Percentiles rank a stretch among this genome's conserved stretches.
phyloP scores from a whole-genome alignment of 495 filamentous ascomycete species.

The Hypoxylon lenormandii region DNA sequence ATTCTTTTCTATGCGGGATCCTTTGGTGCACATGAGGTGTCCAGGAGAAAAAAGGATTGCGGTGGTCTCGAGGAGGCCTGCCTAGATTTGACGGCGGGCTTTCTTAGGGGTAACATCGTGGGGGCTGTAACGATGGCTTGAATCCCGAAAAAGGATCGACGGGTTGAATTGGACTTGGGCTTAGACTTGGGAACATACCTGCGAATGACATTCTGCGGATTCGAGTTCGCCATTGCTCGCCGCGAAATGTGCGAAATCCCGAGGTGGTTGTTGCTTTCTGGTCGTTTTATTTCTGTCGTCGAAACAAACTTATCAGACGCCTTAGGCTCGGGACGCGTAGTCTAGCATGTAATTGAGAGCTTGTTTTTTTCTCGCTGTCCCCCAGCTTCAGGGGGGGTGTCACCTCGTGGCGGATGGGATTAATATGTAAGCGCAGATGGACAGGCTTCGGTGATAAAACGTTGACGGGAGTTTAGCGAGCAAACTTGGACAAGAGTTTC shows the following conservation, averaged over 20 bases:
- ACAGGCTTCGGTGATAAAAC: slow-evolving; percentile 31
- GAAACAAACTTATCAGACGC: slow-evolving; percentile 24
- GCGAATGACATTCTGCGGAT: slow-evolving; percentile 55
- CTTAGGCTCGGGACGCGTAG: slow-evolving; percentile 29
- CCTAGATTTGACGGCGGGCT: slow-evolving; percentile 22
- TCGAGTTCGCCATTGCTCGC: slow-evolving; percentile 51
- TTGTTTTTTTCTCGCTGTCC: slow-evolving; percentile 21
- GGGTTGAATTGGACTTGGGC: slow-evolving; percentile 18
- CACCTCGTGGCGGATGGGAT: slow-evolving; percentile 30
- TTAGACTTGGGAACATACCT: slow-evolving; percentile 55
- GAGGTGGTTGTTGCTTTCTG: slow-evolving; percentile 7
- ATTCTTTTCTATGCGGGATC: not conserved
- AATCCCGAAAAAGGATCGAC: slow-evolving; percentile 32
- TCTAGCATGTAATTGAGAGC: slow-evolving; percentile 19
- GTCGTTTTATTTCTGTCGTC: slow-evolving; percentile 13
- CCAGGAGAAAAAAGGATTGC: slow-evolving; percentile 11
- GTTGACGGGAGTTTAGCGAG: slow-evolving; percentile 34
- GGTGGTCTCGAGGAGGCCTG: slow-evolving; percentile 1
- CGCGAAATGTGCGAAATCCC: slow-evolving; percentile 36
- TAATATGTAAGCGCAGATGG: slow-evolving; percentile 31
- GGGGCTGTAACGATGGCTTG: slow-evolving; percentile 12
- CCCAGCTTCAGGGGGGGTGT: slow-evolving; percentile 25
- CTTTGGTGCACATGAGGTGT: not conserved
- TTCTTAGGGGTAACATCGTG: slow-evolving; percentile 31
- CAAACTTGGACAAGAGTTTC: slow-evolving; percentile 18